A percentile compares a stretch with the other conserved stretches of the same genome.
phyloP scores from a whole-genome alignment of 2,329 filamentous ascomycete genomes.

The Botrytis deweyae region DNA sequence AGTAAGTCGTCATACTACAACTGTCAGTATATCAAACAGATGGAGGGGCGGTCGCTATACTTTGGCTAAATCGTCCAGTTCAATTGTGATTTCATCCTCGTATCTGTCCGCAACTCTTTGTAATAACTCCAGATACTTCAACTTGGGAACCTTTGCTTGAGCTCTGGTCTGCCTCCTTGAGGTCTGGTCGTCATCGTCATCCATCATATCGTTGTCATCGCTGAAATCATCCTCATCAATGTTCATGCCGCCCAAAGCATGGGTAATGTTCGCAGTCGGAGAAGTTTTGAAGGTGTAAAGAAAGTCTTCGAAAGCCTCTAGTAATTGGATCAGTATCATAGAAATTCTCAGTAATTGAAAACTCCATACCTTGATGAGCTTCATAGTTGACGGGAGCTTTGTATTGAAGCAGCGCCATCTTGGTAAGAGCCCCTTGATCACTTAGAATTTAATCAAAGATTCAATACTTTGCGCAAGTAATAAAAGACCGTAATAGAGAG shows the following conservation, averaged over 20 bases:
- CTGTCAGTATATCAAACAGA: constrained; percentile 20
- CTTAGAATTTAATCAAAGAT: not conserved
- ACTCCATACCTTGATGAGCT: constrained; percentile 72
- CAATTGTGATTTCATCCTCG: constrained; percentile 75
- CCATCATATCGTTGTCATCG: constrained; percentile 92
- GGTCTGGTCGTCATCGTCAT: constrained; percentile 67
- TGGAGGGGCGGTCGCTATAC: constrained; percentile 52
- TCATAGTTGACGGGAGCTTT: constrained; percentile 81
- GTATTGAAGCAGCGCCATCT: constrained; percentile 79
- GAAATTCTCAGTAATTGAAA: constrained; percentile 10
- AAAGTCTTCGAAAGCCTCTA: constrained; percentile 84
- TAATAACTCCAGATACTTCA: constrained; percentile 86
- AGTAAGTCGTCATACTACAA: constrained; percentile 68
- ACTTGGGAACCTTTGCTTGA: constrained; percentile 57
- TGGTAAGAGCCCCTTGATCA: constrained; percentile 37
- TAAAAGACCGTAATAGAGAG: not conserved
- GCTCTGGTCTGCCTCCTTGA: constrained; percentile 47
- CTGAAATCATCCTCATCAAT: constrained; percentile 84
- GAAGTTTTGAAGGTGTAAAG: constrained; percentile 83
- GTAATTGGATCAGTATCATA: not conserved
- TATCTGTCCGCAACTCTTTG: constrained; percentile 83
- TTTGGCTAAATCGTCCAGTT: constrained; percentile 80
- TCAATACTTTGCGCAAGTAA: constrained; percentile 6
- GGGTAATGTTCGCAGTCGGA: constrained; percentile 68
- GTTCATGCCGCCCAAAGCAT: constrained; percentile 79